These are phyloP conservation scores for Penicillium diatomitis DNA, from an alignment of 495 filamentous ascomycete species.

Conservation along the genomic window DNA sequence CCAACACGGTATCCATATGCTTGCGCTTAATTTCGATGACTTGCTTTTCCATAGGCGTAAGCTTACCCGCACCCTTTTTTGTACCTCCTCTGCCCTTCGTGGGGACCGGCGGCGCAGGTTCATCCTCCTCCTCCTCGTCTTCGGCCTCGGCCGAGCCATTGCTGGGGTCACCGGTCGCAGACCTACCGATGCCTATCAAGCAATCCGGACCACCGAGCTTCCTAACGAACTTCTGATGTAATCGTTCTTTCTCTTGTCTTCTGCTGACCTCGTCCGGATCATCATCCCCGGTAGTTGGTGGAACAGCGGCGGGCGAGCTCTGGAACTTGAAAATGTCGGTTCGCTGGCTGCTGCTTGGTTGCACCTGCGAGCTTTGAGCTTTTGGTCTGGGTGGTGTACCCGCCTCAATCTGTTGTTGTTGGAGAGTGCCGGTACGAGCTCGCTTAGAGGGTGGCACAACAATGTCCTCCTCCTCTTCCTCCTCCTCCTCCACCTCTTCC, in stretches of 20 bases:
- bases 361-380: slow-evolving; percentile 6
- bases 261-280: slow-evolving; percentile 39
- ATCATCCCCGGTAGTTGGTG: slow-evolving; percentile 14
- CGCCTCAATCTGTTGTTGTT: slow-evolving; percentile 6
- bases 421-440: slow-evolving; percentile 15
- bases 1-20: slow-evolving; percentile 78
- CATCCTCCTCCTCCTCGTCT: slow-evolving; percentile 48
- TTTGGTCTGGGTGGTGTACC: slow-evolving; percentile 5
- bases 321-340: slow-evolving; percentile 35
- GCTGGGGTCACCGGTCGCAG: slow-evolving; percentile 46
- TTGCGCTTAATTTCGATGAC: slow-evolving; percentile 88
- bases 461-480: slow-evolving; percentile 33
- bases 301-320: slow-evolving; percentile 23
- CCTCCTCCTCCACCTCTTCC: slow-evolving; percentile 20
- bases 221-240: slow-evolving; percentile 83
- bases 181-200: slow-evolving; percentile 56
- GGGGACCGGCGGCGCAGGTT: slow-evolving; percentile 31
- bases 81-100: slow-evolving; percentile 46
- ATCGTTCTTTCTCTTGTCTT: slow-evolving; percentile 49
- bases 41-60: slow-evolving; percentile 93
- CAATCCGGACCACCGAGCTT: slow-evolving; percentile 81
- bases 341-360: slow-evolving; percentile 21
- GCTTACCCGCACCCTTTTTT: slow-evolving; percentile 62
- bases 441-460: slow-evolving; percentile 34
- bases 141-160: slow-evolving; percentile 38